phyloP scores from a whole-genome alignment of 495 filamentous ascomycete species.

The Annulohypoxylon bovei region DNA sequence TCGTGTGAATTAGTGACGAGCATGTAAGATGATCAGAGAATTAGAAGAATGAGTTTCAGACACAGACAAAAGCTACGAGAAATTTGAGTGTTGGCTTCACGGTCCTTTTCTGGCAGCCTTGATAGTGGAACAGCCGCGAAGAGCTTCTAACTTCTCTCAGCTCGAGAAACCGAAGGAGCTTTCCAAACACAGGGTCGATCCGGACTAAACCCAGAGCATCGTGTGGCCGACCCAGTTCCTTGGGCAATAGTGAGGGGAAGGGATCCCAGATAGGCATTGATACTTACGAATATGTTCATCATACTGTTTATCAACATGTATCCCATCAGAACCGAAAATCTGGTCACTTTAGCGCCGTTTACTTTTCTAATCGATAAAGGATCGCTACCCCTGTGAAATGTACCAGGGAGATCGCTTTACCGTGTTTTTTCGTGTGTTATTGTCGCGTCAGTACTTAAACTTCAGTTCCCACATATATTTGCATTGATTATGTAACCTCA shows the following conservation, averaged over 20 bases:
- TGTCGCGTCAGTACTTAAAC: too few relatives aligned
- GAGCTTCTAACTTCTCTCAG: neutral
- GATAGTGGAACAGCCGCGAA: neutral
- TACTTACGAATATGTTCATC: slow-evolving; percentile 2
- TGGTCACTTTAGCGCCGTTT: too few relatives aligned
- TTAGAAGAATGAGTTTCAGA: slow-evolving; percentile 1
- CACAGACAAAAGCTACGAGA: neutral
- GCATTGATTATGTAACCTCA: too few relatives aligned
- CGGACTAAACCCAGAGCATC: neutral
- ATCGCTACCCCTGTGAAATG: too few relatives aligned
- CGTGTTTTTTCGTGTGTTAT: too few relatives aligned
- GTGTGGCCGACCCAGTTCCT: slow-evolving; percentile 1
- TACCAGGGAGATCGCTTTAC: too few relatives aligned
- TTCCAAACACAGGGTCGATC: neutral
- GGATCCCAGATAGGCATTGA: slow-evolving; percentile 1
- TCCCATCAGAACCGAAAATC: too few relatives aligned
- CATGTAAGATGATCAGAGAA: neutral
- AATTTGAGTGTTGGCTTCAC: neutral
- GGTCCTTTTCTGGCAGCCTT: slow-evolving; percentile 7
- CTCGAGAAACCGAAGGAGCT: neutral
- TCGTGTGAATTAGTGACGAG: neutral
- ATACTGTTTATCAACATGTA: slow-evolving; percentile 10
- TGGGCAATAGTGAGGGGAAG: slow-evolving; percentile 7
- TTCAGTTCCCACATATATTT: too few relatives aligned
- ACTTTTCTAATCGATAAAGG: too few relatives aligned